Conservation (phyloP, 2,329 filamentous ascomycete species). For the Fusarium buharicum region DNA sequence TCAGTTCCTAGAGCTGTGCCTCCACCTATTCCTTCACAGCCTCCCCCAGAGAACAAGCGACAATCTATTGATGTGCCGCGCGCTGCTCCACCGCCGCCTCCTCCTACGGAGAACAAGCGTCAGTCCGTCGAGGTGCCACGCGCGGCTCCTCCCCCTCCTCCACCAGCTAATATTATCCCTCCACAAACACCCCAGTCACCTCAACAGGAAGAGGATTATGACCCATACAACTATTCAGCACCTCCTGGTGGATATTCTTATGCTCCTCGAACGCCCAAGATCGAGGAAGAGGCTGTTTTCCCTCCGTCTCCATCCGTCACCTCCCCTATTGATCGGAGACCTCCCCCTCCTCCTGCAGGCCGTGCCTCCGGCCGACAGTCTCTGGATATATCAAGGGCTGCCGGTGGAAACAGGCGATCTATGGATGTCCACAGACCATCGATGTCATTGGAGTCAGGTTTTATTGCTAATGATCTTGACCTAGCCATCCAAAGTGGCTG, state of each 20-base stretch:
- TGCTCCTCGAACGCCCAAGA: slow-evolving; percentile 51
- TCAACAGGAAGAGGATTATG: slow-evolving; percentile 73
- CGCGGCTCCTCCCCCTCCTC: slow-evolving; percentile 74
- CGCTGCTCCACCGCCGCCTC: slow-evolving; percentile 74
- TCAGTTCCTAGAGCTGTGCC: slow-evolving; percentile 69
- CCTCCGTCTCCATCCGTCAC: slow-evolving; percentile 58
- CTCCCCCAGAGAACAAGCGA: slow-evolving; percentile 63
- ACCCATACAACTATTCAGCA: slow-evolving; percentile 69
- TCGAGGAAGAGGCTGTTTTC: slow-evolving; percentile 61
- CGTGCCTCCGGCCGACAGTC: slow-evolving; percentile 48
- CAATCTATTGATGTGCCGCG: slow-evolving; percentile 77
- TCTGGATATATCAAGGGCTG: slow-evolving; percentile 52
- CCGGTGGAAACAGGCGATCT: slow-evolving; percentile 65
- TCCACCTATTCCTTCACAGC: slow-evolving; percentile 72
- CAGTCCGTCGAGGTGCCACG: slow-evolving; percentile 77
- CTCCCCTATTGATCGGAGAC: slow-evolving; percentile 59
- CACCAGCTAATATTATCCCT: slow-evolving; percentile 68
- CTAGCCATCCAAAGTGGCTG: slow-evolving; percentile 78
- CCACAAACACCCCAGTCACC: slow-evolving; percentile 52
- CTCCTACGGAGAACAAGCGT: slow-evolving; percentile 64
- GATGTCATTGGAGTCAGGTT: slow-evolving; percentile 79
- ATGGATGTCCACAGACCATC: slow-evolving; percentile 80
- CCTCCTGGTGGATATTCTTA: slow-evolving; percentile 48
- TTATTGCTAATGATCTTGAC: slow-evolving; percentile 89
- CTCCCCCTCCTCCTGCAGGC: slow-evolving; percentile 54